phyloP scores from a whole-genome alignment of 139 green algal genomes.

The Gonium pectorale region DNA sequence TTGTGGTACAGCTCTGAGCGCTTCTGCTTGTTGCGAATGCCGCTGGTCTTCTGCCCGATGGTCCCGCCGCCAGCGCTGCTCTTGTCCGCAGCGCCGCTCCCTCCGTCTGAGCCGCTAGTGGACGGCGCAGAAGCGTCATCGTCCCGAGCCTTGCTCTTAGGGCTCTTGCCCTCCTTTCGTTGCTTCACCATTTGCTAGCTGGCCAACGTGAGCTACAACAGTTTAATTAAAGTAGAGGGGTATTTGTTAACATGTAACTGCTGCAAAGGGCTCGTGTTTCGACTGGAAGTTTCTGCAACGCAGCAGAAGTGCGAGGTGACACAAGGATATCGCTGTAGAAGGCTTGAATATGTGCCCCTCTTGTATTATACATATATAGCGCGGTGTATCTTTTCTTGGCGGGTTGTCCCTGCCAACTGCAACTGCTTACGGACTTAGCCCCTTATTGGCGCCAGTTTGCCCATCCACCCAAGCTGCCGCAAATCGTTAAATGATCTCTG shows the following conservation, averaged over 20 bases:
- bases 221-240: neutral
- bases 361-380: no score
- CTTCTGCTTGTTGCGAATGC: conserved; percentile 91
- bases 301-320: no score
- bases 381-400: no score
- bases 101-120: conserved; percentile 8
- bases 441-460: no score
- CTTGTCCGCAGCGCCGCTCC: neutral
- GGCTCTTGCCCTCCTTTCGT: neutral
- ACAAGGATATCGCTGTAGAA: no score
- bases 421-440: no score
- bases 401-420: no score
- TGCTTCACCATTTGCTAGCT: conserved; percentile 10
- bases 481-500: no score
- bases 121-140: conserved; percentile 19
- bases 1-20: conserved; percentile 82
- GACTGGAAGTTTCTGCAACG: no score
- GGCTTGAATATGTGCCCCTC: no score
- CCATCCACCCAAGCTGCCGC: no score
- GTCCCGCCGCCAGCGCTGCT: conserved; percentile 33
- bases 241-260: neutral
- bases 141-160: conserved; percentile 9
- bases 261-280: no score
- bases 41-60: conserved; percentile 80
- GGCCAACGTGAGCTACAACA: neutral